Evolutionary conservation across 371 early-diverging fungal species (phyloP).

Genomic region (Edhazardia aedis): DNA sequence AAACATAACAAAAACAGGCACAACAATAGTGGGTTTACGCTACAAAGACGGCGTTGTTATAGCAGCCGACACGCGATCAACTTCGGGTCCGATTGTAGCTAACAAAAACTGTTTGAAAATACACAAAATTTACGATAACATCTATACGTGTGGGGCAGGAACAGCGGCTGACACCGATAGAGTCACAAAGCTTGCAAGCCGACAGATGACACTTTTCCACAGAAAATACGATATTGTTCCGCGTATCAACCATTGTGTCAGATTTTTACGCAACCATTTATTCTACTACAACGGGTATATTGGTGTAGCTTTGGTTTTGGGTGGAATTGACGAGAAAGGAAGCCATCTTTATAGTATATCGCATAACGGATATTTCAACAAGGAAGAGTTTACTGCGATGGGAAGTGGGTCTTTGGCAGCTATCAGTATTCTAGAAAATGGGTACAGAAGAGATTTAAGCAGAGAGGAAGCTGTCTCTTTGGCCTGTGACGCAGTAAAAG

Average conservation of each 20-base stretch:
- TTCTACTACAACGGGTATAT: conserved; percentile 38
- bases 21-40: conserved; percentile 24
- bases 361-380: too few relatives aligned
- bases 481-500: conserved; percentile 35
- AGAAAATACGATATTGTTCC: conserved; percentile 28
- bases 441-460: conserved; percentile 28
- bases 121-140: conserved; percentile 40
- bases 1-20: conserved; percentile 44
- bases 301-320: conserved; percentile 41
- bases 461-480: conserved; percentile 40
- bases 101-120: conserved; percentile 45
- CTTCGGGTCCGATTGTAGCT: conserved; percentile 39
- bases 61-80: conserved; percentile 45
- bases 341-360: conserved; percentile 31
- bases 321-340: conserved; percentile 38
- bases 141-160: conserved; percentile 46
- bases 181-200: conserved; percentile 29
- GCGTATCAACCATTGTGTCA: conserved; percentile 19
- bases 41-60: conserved; percentile 40
- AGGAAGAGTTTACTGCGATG: conserved; percentile 26
- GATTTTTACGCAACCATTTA: conserved; percentile 27
- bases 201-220: conserved; percentile 19
- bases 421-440: conserved; percentile 33
- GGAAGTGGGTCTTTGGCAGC: conserved; percentile 46
- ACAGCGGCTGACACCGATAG: conserved; percentile 45